Evolutionary conservation across 2,329 filamentous ascomycete species (phyloP).

Genomic region (Cladophialophora chaetospira): DNA sequence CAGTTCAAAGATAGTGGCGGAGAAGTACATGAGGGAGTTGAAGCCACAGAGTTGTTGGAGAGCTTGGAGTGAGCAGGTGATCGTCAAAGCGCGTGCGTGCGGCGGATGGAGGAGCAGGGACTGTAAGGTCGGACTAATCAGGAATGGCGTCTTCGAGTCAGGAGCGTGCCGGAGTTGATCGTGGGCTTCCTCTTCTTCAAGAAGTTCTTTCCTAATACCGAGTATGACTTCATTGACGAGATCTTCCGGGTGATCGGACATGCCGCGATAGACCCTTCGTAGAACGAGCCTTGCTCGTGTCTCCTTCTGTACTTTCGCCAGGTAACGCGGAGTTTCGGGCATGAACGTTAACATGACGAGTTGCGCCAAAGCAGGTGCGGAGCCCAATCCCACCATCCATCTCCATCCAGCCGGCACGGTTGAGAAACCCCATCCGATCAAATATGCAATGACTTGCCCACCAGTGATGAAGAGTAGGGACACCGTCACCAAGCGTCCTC

Average conservation of each 20-base stretch:
- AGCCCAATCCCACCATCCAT: conserved; percentile 88
- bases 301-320: conserved; percentile 68
- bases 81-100: conserved; percentile 67
- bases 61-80: conserved; percentile 83
- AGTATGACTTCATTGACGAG: conserved; percentile 64
- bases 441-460: conserved; percentile 85
- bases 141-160: conserved; percentile 6
- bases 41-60: conserved; percentile 89
- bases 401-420: conserved; percentile 71
- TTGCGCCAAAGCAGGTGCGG: conserved; percentile 73
- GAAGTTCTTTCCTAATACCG: conserved; percentile 72
- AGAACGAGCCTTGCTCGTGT: conserved; percentile 67
- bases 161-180: conserved; percentile 21
- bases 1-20: conserved; percentile 75
- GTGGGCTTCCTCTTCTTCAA: conserved; percentile 62
- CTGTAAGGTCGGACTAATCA: conserved; percentile 42
- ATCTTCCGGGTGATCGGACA: conserved; percentile 41
- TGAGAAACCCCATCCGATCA: conserved; percentile 75
- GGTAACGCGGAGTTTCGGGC: conserved; percentile 87
- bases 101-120: conserved; percentile 33
- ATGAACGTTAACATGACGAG: conserved; percentile 67
- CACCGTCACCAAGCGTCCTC: conserved; percentile 80
- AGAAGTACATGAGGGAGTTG: conserved; percentile 92
- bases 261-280: conserved; percentile 60
- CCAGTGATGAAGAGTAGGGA: conserved; percentile 81